Conservation (phyloP, 2,329 filamentous ascomycete species). For the Fusarium sp. region DNA sequence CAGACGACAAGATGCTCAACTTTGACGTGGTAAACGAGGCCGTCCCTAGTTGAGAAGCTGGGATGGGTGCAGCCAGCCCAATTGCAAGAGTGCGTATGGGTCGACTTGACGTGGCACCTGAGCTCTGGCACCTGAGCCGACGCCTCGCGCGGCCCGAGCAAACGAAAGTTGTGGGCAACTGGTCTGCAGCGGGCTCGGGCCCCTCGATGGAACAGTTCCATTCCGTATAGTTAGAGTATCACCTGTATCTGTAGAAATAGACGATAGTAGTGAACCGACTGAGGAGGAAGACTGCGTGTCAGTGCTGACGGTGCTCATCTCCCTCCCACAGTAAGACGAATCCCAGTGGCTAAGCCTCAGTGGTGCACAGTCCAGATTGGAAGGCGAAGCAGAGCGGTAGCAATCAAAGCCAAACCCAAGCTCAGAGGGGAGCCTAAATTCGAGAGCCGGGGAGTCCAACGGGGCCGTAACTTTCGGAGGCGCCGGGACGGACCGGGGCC, state of each 20-base stretch:
- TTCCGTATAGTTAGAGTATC: slow-evolving; percentile 36
- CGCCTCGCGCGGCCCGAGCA: slow-evolving; percentile 46
- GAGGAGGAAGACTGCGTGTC: slow-evolving; percentile 46
- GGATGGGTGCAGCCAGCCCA: slow-evolving; percentile 54
- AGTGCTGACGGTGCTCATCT: slow-evolving; percentile 44
- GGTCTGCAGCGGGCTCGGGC: slow-evolving; percentile 41
- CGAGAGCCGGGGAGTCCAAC: not conserved
- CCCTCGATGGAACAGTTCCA: slow-evolving; percentile 27
- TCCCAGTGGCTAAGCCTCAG: not conserved
- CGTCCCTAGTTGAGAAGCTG: slow-evolving; percentile 53
- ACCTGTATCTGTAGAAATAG: slow-evolving; percentile 45
- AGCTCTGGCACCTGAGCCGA: too few relatives aligned
- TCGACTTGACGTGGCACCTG: slow-evolving; percentile 40
- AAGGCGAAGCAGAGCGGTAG: slow-evolving; percentile 28
- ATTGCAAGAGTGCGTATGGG: slow-evolving; percentile 52
- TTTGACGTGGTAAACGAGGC: slow-evolving; percentile 58
- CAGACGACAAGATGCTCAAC: slow-evolving; percentile 58
- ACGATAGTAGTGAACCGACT: slow-evolving; percentile 46
- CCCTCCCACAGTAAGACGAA: slow-evolving; percentile 8
- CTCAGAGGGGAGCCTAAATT: slow-evolving; percentile 8
- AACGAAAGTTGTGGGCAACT: slow-evolving; percentile 35
- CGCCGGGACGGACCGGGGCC: slow-evolving; percentile 17
- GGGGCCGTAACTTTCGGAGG: slow-evolving; percentile 1
- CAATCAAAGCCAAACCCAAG: slow-evolving; percentile 13
- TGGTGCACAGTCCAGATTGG: slow-evolving; percentile 15